A percentile compares a stretch with the other conserved stretches of the same genome.
phyloP scores from a whole-genome alignment of 116 monocot genomes.

The Dioscorea cayenensis region DNA sequence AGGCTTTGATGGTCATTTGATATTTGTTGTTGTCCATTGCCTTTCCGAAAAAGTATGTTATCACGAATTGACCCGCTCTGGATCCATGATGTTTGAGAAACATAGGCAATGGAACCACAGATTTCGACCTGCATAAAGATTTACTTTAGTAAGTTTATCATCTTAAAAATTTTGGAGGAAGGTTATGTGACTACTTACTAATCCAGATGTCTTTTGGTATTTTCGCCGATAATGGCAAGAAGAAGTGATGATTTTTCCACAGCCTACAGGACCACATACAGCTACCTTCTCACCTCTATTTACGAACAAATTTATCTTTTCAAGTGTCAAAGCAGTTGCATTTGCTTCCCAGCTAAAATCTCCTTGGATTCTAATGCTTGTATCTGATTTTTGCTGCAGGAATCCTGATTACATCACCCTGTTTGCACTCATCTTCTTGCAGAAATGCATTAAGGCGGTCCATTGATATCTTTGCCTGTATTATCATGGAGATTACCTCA shows the following conservation, averaged over 20 bases:
- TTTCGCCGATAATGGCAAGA: constrained; percentile 55
- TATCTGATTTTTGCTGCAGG: not conserved
- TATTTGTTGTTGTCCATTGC: constrained; percentile 34
- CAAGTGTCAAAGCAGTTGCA: constrained; percentile 21
- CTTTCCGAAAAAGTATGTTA: constrained; percentile 41
- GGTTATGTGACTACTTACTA: not conserved
- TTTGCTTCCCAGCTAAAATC: constrained; percentile 46
- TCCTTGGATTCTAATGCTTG: constrained; percentile 14
- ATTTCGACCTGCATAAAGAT: constrained; percentile 26
- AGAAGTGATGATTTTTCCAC: constrained; percentile 57
- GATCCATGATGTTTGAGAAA: constrained; percentile 45
- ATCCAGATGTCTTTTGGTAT: constrained; percentile 37
- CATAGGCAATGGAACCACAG: constrained; percentile 37
- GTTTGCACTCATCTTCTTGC: constrained; percentile 47
- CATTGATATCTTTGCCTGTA: constrained; percentile 48
- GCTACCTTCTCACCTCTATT: constrained; percentile 44
- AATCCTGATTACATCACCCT: constrained; percentile 24
- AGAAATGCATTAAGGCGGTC: constrained; percentile 49
- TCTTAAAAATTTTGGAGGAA: not conserved
- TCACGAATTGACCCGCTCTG: constrained; percentile 53
- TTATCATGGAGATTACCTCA: constrained; percentile 36
- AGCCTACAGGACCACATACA: constrained; percentile 53
- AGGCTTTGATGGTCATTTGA: constrained; percentile 20
- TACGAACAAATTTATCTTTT: constrained; percentile 27
- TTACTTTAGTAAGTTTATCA: not conserved